These are phyloP conservation scores for Colletotrichum australisinense DNA, from an alignment of 2,329 filamentous ascomycete genomes.

Conservation along the genomic window DNA sequence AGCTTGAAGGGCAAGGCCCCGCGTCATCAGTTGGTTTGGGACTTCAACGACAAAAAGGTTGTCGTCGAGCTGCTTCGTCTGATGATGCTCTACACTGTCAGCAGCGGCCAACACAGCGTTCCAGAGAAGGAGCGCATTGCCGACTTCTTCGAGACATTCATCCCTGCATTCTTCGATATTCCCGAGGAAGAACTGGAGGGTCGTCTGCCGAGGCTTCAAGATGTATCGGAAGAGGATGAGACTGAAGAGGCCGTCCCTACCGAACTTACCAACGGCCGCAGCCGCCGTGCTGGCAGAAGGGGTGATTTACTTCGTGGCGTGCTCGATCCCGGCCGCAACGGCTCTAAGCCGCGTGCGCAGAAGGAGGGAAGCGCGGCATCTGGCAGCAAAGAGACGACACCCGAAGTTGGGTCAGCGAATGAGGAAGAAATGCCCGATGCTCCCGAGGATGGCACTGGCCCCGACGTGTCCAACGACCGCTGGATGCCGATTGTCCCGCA, in stretches of 20 bases:
- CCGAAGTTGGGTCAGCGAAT: slow-evolving; percentile 80
- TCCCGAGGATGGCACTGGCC: slow-evolving; percentile 65
- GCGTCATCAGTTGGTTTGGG: slow-evolving; percentile 80
- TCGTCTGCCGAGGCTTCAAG: slow-evolving; percentile 75
- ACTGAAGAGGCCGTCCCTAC: slow-evolving; percentile 78
- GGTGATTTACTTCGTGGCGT: slow-evolving; percentile 86
- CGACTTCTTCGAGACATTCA: slow-evolving; percentile 81
- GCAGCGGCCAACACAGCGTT: slow-evolving; percentile 76
- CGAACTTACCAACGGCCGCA: slow-evolving; percentile 76
- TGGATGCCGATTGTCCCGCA: slow-evolving; percentile 73
- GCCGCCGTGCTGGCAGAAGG: slow-evolving; percentile 80
- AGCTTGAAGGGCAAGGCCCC: slow-evolving; percentile 70
- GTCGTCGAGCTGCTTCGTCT: slow-evolving; percentile 71
- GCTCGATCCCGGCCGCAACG: slow-evolving; percentile 80
- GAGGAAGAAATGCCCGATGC: slow-evolving; percentile 80
- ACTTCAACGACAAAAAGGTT: slow-evolving; percentile 78
- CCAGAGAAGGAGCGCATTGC: slow-evolving; percentile 80
- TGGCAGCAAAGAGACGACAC: slow-evolving; percentile 88
- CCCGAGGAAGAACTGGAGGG: slow-evolving; percentile 76
- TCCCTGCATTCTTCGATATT: slow-evolving; percentile 82
- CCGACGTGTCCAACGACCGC: slow-evolving; percentile 73
- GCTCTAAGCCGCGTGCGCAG: slow-evolving; percentile 75
- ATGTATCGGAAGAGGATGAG: slow-evolving; percentile 80
- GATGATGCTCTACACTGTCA: slow-evolving; percentile 73
- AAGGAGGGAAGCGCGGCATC: slow-evolving; percentile 85